A percentile compares a stretch with the other conserved stretches of the same genome.
Evolutionary conservation across 2,329 filamentous ascomycete species (phyloP).

Genomic region (Cordyceps tenuipes): DNA sequence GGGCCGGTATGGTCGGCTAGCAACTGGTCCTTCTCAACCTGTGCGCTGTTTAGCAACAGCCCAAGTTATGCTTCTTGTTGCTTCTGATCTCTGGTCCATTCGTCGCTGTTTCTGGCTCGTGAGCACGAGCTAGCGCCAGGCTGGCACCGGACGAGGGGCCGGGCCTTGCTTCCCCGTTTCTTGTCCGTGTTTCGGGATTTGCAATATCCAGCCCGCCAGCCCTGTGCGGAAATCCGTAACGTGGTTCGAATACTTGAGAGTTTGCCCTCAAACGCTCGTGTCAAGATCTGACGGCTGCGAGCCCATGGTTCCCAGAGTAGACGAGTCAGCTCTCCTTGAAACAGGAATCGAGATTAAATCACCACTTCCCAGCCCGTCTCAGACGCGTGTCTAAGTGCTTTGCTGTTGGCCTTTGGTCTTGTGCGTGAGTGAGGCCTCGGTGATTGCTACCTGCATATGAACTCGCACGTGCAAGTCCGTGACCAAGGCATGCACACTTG

Average conservation of each 20-base stretch:
- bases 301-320: too few species aligned
- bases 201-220: background rate
- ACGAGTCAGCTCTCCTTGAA: background rate
- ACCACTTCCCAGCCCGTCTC: background rate
- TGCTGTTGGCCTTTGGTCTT: background rate
- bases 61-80: too few species aligned
- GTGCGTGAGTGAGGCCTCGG: background rate
- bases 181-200: background rate
- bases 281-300: background rate
- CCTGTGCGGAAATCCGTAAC: background rate
- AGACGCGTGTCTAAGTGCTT: background rate
- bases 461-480: background rate
- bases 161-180: background rate
- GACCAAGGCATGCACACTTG: background rate
- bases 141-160: background rate
- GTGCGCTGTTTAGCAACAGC: too few species aligned
- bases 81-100: too few species aligned
- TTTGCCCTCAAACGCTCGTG: background rate
- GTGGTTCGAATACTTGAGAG: background rate
- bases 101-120: background rate
- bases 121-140: background rate
- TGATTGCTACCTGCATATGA: background rate
- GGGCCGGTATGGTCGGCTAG: slow-evolving; percentile 9
- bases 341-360: background rate
- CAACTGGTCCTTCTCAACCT: background rate